Evolutionary conservation across 805 yeast species (phyloP).

Genomic region (Ogataea philodendri): DNA sequence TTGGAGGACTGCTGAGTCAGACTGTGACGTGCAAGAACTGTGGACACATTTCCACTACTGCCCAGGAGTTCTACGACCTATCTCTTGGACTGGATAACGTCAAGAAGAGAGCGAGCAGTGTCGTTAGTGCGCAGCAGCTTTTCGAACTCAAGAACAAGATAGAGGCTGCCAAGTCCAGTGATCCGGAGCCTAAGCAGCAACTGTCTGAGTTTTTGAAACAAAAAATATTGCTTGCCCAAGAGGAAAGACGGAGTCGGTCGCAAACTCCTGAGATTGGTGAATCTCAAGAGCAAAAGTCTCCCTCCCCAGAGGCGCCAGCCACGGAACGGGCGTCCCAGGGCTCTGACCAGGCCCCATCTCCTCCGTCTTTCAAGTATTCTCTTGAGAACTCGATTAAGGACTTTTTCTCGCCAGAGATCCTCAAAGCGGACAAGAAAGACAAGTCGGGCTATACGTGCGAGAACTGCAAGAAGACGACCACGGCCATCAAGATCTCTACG

Average conservation of each 20-base stretch:
- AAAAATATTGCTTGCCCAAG: constrained; percentile 29
- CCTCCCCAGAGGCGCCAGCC: constrained; percentile 5
- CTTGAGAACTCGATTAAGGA: constrained; percentile 74
- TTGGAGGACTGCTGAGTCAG: constrained; percentile 88
- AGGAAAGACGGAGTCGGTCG: constrained; percentile 26
- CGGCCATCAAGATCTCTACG: constrained; percentile 71
- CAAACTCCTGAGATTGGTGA: constrained; percentile 25
- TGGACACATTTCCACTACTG: constrained; percentile 78
- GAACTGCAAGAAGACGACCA: constrained; percentile 71
- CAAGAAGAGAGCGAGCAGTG: constrained; percentile 40
- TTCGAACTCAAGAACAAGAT: constrained; percentile 29
- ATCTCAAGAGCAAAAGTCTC: constrained; percentile 6
- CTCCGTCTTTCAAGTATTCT: constrained; percentile 44
- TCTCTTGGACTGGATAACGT: constrained; percentile 69
- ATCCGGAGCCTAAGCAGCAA: constrained; percentile 23
- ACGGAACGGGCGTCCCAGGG: constrained; percentile 6
- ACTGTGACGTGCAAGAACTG: constrained; percentile 81
- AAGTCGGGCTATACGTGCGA: constrained; percentile 86
- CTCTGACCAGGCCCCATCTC: neutral
- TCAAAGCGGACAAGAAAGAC: constrained; percentile 64
- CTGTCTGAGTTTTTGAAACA: constrained; percentile 31
- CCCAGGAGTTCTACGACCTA: constrained; percentile 91
- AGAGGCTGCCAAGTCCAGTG: constrained; percentile 27
- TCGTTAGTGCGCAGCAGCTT: constrained; percentile 30
- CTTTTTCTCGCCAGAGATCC: constrained; percentile 78